A percentile compares a stretch with the other conserved stretches of the same genome.
Evolutionary conservation across 805 yeast genomes (phyloP).

Genomic region (Ogataea methanolica): DNA sequence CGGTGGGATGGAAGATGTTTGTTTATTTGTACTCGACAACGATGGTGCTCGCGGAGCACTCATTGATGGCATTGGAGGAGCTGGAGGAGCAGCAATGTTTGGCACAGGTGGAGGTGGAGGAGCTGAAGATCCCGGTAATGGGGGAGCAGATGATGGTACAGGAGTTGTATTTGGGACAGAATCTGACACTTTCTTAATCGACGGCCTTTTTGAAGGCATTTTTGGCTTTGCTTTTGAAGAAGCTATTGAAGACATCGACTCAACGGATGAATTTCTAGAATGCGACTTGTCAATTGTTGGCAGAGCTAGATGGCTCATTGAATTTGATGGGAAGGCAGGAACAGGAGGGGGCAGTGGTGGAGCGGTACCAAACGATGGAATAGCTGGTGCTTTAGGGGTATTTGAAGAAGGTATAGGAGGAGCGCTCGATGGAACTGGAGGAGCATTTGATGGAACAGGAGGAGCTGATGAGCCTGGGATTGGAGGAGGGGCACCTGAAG

Average conservation of each 20-base stretch:
- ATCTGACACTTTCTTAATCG: too few species aligned
- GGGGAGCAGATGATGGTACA: conserved; percentile 21
- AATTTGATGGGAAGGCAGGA: background rate
- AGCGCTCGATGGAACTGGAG: conserved; percentile 17
- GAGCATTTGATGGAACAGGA: conserved; percentile 12
- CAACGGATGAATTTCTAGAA: too few species aligned
- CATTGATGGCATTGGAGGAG: conserved; percentile 16
- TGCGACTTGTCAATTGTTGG: too few species aligned
- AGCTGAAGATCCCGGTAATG: conserved; percentile 14
- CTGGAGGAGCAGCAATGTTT: conserved; percentile 14
- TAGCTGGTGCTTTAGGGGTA: conserved; percentile 14
- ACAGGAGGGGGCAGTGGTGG: conserved; percentile 11
- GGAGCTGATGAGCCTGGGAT: conserved; percentile 23
- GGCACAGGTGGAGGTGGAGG: conserved; percentile 17
- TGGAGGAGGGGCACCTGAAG: conserved; percentile 16
- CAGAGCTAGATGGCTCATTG: too few species aligned
- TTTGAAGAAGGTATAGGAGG: conserved; percentile 19
- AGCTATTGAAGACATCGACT: too few species aligned
- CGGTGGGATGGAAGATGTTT: conserved; percentile 20
- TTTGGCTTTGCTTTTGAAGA: too few species aligned
- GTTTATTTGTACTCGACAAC: conserved; percentile 5
- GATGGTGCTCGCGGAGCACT: conserved; percentile 9
- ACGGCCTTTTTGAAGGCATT: too few species aligned
- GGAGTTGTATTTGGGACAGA: conserved; percentile 8
- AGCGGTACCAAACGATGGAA: conserved; percentile 11